These are phyloP conservation scores for Platanthera zijinensis DNA, from an alignment of 106 monocot genomes.

Conservation along the genomic window DNA sequence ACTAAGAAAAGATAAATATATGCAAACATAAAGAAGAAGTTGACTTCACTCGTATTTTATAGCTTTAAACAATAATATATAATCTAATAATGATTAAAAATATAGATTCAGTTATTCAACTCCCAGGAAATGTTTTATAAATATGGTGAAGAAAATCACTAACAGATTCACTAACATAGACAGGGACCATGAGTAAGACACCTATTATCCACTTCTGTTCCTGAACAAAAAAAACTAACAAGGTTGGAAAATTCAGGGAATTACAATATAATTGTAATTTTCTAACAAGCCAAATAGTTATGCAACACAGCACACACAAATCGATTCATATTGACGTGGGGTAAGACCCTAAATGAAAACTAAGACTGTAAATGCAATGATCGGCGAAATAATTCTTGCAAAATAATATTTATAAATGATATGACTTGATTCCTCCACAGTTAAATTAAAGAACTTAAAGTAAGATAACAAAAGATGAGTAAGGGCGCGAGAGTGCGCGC, in stretches of 20 bases:
- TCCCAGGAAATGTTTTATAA: background rate
- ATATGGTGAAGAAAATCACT: conserved; percentile 12
- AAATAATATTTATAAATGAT: too few relatives aligned
- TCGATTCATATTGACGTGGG: background rate
- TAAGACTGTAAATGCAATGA: too few relatives aligned
- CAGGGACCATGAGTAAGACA: conserved; percentile 79
- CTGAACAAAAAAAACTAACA: conserved; percentile 21
- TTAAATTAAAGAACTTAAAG: too few relatives aligned
- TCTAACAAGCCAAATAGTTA: background rate
- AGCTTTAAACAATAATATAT: background rate
- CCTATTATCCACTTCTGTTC: conserved; percentile 89
- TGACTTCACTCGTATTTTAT: background rate
- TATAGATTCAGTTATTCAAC: background rate
- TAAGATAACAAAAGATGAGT: too few relatives aligned
- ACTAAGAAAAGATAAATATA: too few relatives aligned
- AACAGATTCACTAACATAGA: conserved; percentile 81
- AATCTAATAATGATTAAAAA: background rate
- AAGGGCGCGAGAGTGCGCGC: too few relatives aligned
- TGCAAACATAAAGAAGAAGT: background rate
- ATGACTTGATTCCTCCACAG: too few relatives aligned
- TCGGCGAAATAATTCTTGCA: too few relatives aligned
- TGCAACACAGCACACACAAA: background rate
- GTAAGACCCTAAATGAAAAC: background rate
- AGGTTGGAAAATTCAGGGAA: background rate
- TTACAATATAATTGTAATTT: background rate